These are phyloP conservation scores for Aspergillus terreus DNA, from an alignment of 2,329 filamentous ascomycete species.

Conservation along the genomic window DNA sequence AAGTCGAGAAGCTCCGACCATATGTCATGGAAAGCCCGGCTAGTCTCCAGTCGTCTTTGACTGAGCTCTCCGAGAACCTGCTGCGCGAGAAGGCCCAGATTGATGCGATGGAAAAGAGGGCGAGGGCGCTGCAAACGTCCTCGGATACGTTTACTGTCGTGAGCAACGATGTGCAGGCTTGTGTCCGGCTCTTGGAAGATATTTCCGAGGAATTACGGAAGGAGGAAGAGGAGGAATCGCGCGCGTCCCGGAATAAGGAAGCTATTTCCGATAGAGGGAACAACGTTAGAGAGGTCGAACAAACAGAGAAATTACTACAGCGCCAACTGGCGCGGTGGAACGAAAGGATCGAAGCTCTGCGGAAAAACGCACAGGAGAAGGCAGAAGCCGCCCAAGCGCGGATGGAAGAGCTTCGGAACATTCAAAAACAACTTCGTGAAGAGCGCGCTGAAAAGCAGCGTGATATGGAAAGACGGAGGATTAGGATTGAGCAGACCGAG, in stretches of 20 bases:
- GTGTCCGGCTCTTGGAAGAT: constrained; percentile 85
- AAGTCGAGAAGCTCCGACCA: constrained; percentile 82
- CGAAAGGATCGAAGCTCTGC: constrained; percentile 78
- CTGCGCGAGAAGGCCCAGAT: constrained; percentile 77
- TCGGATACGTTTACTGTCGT: constrained; percentile 85
- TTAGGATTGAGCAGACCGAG: constrained; percentile 96
- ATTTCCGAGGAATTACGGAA: constrained; percentile 78
- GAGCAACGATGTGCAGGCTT: constrained; percentile 77
- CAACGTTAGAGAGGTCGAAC: constrained; percentile 86
- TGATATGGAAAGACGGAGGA: constrained; percentile 85
- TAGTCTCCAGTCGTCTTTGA: constrained; percentile 74
- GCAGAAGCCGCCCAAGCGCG: constrained; percentile 75
- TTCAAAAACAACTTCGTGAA: constrained; percentile 76
- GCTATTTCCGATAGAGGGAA: constrained; percentile 83
- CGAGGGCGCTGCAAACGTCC: constrained; percentile 87
- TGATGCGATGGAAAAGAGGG: constrained; percentile 78
- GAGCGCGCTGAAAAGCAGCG: constrained; percentile 82
- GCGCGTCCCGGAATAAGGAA: constrained; percentile 77
- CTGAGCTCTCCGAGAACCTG: constrained; percentile 76
- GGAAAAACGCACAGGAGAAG: constrained; percentile 76
- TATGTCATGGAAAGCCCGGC: constrained; percentile 89
- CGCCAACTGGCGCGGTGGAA: constrained; percentile 82
- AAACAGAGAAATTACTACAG: constrained; percentile 77
- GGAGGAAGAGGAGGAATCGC: constrained; percentile 83
- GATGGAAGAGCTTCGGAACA: constrained; percentile 82